Percentiles rank a stretch among this genome's conserved stretches.
Conservation (phyloP, 768 basidiomycete species). For the Tephrocybe sp. region DNA sequence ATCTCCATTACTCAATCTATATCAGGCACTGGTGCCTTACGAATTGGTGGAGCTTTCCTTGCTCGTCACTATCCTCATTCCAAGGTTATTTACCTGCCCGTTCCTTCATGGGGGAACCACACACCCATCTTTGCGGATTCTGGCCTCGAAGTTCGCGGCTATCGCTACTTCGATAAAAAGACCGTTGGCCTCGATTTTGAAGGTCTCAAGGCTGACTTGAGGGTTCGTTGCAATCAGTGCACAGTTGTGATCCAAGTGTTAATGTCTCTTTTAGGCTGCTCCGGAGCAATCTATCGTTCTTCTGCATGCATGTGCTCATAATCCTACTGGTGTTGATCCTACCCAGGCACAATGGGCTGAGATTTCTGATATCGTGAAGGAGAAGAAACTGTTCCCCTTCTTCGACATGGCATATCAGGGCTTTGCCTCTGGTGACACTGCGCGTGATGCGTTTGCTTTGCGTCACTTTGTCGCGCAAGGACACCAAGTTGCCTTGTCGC, state of each 20-base stretch:
- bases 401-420: constrained; percentile 99
- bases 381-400: constrained; percentile 93
- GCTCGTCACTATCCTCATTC: constrained; percentile 84
- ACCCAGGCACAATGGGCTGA: constrained; percentile 90
- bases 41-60: constrained; percentile 92
- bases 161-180: constrained; percentile 92
- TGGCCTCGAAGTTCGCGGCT: constrained; percentile 87
- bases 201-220: constrained; percentile 84
- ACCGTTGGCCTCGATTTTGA: constrained; percentile 92
- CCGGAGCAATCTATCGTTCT: constrained; percentile 83
- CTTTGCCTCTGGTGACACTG: constrained; percentile 91
- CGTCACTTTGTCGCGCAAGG: constrained; percentile 91
- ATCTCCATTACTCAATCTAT: constrained; percentile 90
- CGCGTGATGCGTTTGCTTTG: constrained; percentile 91
- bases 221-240: constrained; percentile 41
- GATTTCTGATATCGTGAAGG: constrained; percentile 83
- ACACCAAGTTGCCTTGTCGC: constrained; percentile 87
- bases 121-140: constrained; percentile 91
- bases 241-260: not conserved
- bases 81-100: constrained; percentile 87
- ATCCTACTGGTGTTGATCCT: constrained; percentile 97
- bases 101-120: constrained; percentile 98
- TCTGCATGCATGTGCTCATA: constrained; percentile 97
- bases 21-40: constrained; percentile 96
- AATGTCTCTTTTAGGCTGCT: constrained; percentile 42